A percentile compares a stretch with the other conserved stretches of the same genome.
Conservation (phyloP, 2,329 filamentous ascomycete genomes). For the Penicillium expansum region DNA sequence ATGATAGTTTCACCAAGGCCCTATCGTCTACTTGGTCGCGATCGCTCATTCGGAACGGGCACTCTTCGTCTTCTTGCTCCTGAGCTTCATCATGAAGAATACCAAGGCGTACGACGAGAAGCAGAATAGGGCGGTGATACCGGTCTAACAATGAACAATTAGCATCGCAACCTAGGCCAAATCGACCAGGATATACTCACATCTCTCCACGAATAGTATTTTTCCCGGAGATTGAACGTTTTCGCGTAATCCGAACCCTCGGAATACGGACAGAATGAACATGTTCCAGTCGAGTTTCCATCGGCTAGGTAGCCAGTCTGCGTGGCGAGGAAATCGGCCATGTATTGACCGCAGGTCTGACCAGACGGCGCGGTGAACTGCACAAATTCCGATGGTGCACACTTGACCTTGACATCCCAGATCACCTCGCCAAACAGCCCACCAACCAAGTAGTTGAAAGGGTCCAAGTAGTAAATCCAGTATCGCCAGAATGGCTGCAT, state of each 20-base stretch:
- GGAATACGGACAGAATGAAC: slow-evolving; percentile 34
- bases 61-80: slow-evolving; percentile 50
- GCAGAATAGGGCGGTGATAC: slow-evolving; percentile 47
- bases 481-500: slow-evolving; percentile 45
- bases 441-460: slow-evolving; percentile 45
- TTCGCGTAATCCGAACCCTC: slow-evolving; percentile 36
- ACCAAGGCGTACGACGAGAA: slow-evolving; percentile 45
- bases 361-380: slow-evolving; percentile 28
- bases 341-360: slow-evolving; percentile 36
- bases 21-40: background rate
- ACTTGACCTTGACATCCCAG: slow-evolving; percentile 42
- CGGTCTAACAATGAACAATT: slow-evolving; percentile 24
- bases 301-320: slow-evolving; percentile 33
- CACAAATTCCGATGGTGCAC: slow-evolving; percentile 33
- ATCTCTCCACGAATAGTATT: slow-evolving; percentile 40
- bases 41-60: slow-evolving; percentile 32
- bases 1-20: background rate
- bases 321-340: slow-evolving; percentile 30
- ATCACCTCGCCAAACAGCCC: slow-evolving; percentile 38
- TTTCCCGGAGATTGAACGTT: slow-evolving; percentile 33
- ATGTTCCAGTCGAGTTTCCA: slow-evolving; percentile 25
- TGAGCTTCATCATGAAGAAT: slow-evolving; percentile 50
- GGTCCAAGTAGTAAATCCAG: slow-evolving; percentile 47
- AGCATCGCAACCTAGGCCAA: background rate
- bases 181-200: slow-evolving; percentile 19